phyloP scores from a whole-genome alignment of 352 stramenopile genomes.

The Phytophthora fragariaefolia region DNA sequence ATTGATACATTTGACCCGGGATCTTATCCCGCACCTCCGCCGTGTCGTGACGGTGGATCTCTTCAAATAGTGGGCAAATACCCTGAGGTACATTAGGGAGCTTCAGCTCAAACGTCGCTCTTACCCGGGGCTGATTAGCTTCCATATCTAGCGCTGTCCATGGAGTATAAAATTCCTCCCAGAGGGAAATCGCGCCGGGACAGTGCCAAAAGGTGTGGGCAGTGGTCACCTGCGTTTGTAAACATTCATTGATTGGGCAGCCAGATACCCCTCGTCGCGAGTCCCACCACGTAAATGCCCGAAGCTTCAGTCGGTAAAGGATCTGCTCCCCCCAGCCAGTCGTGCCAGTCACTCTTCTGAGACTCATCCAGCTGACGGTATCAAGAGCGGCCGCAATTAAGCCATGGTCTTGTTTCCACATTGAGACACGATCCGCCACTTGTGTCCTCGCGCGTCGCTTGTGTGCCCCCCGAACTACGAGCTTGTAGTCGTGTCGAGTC shows the following conservation, averaged over 20 bases:
- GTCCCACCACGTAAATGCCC: neutral
- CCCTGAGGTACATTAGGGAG: neutral
- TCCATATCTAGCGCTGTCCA: neutral
- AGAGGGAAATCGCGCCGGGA: neutral
- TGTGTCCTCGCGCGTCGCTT: no score
- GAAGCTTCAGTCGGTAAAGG: neutral
- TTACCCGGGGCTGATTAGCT: neutral
- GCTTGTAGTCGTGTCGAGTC: no score
- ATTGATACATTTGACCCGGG: neutral
- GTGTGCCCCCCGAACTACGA: no score
- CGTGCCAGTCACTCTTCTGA: neutral
- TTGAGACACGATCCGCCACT: neutral
- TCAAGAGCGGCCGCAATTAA: neutral
- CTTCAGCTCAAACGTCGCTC: neutral
- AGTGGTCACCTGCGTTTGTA: neutral
- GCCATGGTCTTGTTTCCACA: neutral
- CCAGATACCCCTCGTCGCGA: neutral
- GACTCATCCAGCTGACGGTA: neutral
- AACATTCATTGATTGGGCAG: neutral
- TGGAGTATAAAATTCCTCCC: neutral
- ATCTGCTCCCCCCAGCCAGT: neutral
- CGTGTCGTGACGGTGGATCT: neutral
- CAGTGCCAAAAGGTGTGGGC: neutral
- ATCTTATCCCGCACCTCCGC: neutral
- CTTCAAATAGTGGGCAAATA: neutral